These are phyloP conservation scores for Monilinia polystroma DNA, from an alignment of 2,329 filamentous ascomycete genomes.

Conservation along the genomic window DNA sequence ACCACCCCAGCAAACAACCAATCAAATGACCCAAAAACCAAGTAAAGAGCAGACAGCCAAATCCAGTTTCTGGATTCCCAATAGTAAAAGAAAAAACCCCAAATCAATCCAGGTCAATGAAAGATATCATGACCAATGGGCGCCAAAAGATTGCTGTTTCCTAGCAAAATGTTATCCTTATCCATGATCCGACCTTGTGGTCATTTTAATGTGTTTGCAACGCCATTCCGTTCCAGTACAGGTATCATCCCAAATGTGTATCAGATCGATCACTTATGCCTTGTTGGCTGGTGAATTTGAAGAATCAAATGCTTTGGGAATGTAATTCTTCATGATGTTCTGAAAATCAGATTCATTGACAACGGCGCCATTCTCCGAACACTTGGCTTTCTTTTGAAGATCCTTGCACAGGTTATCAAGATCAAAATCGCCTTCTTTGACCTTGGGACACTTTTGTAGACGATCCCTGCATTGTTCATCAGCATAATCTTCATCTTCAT, in stretches of 20 bases:
- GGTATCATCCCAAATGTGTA: slow-evolving; percentile 9
- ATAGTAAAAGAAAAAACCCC: background rate
- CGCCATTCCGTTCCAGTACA: slow-evolving; percentile 16
- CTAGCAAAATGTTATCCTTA: slow-evolving; percentile 18
- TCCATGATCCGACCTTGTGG: slow-evolving; percentile 16
- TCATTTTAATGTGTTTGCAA: slow-evolving; percentile 19
- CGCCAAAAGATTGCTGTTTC: slow-evolving; percentile 17
- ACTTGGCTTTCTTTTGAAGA: slow-evolving; percentile 92
- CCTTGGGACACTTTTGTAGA: slow-evolving; percentile 80
- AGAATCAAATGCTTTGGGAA: background rate
- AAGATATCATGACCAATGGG: slow-evolving; percentile 8
- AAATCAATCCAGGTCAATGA: slow-evolving; percentile 14
- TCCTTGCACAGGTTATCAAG: slow-evolving; percentile 91
- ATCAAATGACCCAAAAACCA: background rate
- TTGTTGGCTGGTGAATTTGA: background rate
- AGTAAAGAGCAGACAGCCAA: background rate
- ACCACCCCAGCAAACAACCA: background rate
- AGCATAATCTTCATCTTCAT: background rate
- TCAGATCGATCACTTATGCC: slow-evolving; percentile 13
- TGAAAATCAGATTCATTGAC: slow-evolving; percentile 89
- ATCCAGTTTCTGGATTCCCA: background rate
- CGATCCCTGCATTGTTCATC: slow-evolving; percentile 68
- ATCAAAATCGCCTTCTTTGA: slow-evolving; percentile 88
- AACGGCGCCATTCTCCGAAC: slow-evolving; percentile 85
- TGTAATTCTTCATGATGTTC: slow-evolving; percentile 59